phyloP scores from a whole-genome alignment of 2,329 filamentous ascomycete species.

The Fusarium sulawesiense region DNA sequence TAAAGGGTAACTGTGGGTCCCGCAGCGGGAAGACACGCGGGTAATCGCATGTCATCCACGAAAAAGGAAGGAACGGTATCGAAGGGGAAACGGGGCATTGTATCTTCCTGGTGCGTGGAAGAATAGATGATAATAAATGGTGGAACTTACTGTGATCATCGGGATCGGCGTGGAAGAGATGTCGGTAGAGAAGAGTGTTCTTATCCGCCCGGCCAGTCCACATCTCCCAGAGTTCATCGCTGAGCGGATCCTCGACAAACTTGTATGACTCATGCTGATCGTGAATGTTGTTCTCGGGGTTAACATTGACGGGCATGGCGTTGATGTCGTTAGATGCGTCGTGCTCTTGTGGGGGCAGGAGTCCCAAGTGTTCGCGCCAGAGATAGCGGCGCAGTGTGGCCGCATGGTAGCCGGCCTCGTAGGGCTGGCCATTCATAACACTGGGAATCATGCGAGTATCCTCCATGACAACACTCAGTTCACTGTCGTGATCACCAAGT shows the following conservation, averaged over 20 bases:
- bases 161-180: slow-evolving; percentile 87
- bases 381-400: slow-evolving; percentile 83
- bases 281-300: slow-evolving; percentile 72
- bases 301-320: slow-evolving; percentile 75
- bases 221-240: slow-evolving; percentile 72
- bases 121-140: not conserved
- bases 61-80: not conserved
- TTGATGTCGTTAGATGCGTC: slow-evolving; percentile 76
- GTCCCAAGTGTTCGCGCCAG: slow-evolving; percentile 90
- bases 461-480: slow-evolving; percentile 90
- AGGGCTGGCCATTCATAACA: slow-evolving; percentile 82
- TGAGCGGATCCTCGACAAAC: slow-evolving; percentile 77
- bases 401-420: slow-evolving; percentile 83
- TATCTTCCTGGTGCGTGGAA: too few relatives aligned
- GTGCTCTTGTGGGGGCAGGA: slow-evolving; percentile 78
- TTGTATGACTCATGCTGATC: slow-evolving; percentile 71
- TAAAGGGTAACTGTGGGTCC: slow-evolving; percentile 1
- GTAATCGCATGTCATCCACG: not conserved
- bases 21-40: not conserved
- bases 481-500: slow-evolving; percentile 88
- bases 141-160: slow-evolving; percentile 77
- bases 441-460: slow-evolving; percentile 78
- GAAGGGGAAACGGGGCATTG: not conserved
- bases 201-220: slow-evolving; percentile 76
- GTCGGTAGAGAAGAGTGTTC: slow-evolving; percentile 81